Base-by-base conservation (phyloP, 148 eudicot species). In the Camellia lanceoleosa region DNA sequence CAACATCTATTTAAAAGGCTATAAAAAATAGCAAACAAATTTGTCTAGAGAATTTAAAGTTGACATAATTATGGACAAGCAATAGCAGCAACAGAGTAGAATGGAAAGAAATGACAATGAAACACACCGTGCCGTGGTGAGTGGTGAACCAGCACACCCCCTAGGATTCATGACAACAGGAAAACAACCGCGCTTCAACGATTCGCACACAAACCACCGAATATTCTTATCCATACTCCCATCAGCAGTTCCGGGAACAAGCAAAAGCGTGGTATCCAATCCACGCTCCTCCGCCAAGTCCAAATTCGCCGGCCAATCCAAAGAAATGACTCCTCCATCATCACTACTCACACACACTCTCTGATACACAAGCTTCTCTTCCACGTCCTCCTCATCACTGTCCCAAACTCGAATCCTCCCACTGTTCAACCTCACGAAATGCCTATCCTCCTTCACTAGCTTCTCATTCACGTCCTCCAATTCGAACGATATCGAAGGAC, bases 81-180 rank as follows among this genome's bases (percentile, higher is more conserved):
- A 43, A 42, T 41, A 13, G 73, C 8, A 68, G 54, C 65, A 59
- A 20, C 80, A 62, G 1, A 59, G 1, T 18, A 46, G 12, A 43
- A 76, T 13, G 3, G 4, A 58, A 38, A 49, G 63, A 52, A 75
- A 52, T 20, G 54, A 51, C 13, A 20, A n/a, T 20, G 4, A 51
- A 56, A 9, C 62, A 58, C 20, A 91, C 99, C 99, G 79, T 67
- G 99, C 77, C 7, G 97, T 92, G 54, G 97, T 96, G 78, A 96
- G 78, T 0, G 99, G 99, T 1, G 99, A 96, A 62, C 89, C 95
- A 41, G 95, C 94, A 78, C 98, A 96, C 0, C 99, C 99, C 73
- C 99, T 84, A 11, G 99, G 99, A 77, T 96, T 96, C 90, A 96
- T 87, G 56, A 96, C 98, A 62, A 96, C 86, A 6, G 99, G 99